phyloP scores from a whole-genome alignment of 75 land plant species.

The Pinus taeda region DNA sequence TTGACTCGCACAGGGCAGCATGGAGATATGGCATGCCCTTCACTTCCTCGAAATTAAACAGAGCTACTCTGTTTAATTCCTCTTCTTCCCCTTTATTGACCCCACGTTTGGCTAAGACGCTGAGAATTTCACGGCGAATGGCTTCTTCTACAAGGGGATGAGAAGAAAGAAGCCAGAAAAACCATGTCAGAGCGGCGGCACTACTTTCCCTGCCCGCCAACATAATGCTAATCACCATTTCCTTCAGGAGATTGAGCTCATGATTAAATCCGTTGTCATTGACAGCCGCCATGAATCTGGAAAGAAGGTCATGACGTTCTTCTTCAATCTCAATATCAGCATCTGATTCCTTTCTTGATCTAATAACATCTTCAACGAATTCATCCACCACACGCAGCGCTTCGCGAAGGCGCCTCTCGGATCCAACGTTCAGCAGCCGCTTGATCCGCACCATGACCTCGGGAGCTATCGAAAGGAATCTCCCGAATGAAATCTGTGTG shows the following conservation, averaged over 20 bases:
- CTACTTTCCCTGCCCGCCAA: constrained; percentile 30
- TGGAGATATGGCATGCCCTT: constrained; percentile 29
- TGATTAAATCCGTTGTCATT: background rate
- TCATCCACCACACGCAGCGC: constrained; percentile 9
- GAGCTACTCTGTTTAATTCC: no score
- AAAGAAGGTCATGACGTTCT: constrained; percentile 15
- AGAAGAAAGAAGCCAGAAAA: constrained; percentile 26
- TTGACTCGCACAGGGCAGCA: constrained; percentile 37
- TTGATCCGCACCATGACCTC: background rate
- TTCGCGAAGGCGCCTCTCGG: constrained; percentile 12
- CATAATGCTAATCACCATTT: constrained; percentile 21
- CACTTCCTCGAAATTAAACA: constrained; percentile 3
- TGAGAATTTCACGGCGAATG: constrained; percentile 5
- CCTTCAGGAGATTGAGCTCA: constrained; percentile 12
- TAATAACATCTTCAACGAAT: background rate
- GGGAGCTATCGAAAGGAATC: constrained; percentile 9
- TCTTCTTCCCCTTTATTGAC: background rate
- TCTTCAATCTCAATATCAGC: no score
- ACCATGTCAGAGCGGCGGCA: constrained; percentile 19
- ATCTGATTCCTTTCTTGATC: background rate
- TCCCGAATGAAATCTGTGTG: constrained; percentile 6
- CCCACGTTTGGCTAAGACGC: background rate
- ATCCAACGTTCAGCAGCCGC: constrained; percentile 10
- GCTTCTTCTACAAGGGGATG: constrained; percentile 20
- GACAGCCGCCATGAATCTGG: constrained; percentile 20